Percentiles rank a stretch among this genome's conserved stretches.
Conservation (phyloP, 176 grass and related monocot species). For the Oryza glumipatula region DNA sequence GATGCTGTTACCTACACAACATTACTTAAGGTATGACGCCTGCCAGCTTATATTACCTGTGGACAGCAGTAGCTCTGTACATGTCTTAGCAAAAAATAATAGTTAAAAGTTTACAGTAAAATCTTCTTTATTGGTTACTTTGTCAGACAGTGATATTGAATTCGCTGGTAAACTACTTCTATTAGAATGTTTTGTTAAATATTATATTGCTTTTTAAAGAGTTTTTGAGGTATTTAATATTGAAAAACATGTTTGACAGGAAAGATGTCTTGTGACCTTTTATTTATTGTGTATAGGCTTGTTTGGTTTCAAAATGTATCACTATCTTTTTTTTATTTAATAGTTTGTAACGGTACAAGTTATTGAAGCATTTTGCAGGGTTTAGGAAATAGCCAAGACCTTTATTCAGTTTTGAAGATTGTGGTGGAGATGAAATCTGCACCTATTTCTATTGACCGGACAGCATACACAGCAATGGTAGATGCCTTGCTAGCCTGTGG, state of each 20-base stretch:
- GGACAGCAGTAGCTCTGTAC: background rate
- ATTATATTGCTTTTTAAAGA: background rate
- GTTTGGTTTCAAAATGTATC: constrained; percentile 12
- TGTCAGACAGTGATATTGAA: background rate
- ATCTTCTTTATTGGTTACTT: background rate
- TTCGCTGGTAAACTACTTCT: background rate
- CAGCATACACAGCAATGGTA: constrained; percentile 82
- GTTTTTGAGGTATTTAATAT: constrained; percentile 8
- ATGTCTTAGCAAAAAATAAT: constrained; percentile 5
- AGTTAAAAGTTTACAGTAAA: background rate
- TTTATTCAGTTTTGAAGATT: constrained; percentile 74
- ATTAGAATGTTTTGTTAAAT: background rate
- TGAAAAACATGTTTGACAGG: background rate
- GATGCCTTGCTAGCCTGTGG: constrained; percentile 81
- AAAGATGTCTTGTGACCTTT: background rate
- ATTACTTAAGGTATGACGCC: constrained; percentile 70
- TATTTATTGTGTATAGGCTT: background rate
- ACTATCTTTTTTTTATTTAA: constrained; percentile 29
- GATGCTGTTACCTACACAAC: constrained; percentile 93
- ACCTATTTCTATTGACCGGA: constrained; percentile 71
- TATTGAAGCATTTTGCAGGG: constrained; percentile 62
- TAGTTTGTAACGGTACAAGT: constrained; percentile 39
- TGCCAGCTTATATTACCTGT: background rate
- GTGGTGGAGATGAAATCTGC: constrained; percentile 92
- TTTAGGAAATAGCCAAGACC: constrained; percentile 66